These are phyloP conservation scores for Stemphylium vesicarium DNA, from an alignment of 2,329 filamentous ascomycete genomes.

Conservation along the genomic window DNA sequence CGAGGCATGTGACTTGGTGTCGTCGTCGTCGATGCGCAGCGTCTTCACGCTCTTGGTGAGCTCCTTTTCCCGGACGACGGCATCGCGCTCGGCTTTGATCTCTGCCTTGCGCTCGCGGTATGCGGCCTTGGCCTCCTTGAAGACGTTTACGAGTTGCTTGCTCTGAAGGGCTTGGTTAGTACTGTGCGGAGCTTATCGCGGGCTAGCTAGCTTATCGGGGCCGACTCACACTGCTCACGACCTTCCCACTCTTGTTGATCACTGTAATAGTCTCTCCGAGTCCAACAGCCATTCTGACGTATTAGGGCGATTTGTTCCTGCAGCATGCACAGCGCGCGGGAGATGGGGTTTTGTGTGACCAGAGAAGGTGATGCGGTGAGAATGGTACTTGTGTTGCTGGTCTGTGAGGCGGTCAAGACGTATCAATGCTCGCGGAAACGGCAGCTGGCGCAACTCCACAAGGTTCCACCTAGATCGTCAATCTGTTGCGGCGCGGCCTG, in stretches of 20 bases:
- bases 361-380: constrained; percentile 16
- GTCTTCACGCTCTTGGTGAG: constrained; percentile 65
- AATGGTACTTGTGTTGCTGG: constrained; percentile 26
- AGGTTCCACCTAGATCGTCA: constrained; percentile 27
- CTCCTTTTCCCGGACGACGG: constrained; percentile 62
- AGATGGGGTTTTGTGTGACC: constrained; percentile 30
- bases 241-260: constrained; percentile 88
- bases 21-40: constrained; percentile 51
- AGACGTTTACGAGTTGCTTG: constrained; percentile 87
- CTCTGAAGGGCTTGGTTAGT: constrained; percentile 63
- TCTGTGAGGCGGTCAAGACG: constrained; percentile 38
- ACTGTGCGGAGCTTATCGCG: constrained; percentile 14
- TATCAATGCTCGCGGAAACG: constrained; percentile 37
- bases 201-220: not conserved
- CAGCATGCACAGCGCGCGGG: constrained; percentile 30
- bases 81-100: constrained; percentile 73
- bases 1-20: constrained; percentile 40
- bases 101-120: constrained; percentile 89
- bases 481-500: constrained; percentile 11
- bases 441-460: constrained; percentile 30
- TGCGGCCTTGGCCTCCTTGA: constrained; percentile 87
- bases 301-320: constrained; percentile 19
- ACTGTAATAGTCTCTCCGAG: constrained; percentile 81
- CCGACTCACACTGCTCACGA: constrained; percentile 79
- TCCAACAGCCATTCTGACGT: constrained; percentile 51